These are phyloP conservation scores for Kappamyces sp. DNA, from an alignment of 192 early-diverging fungal genomes.

Conservation along the genomic window DNA sequence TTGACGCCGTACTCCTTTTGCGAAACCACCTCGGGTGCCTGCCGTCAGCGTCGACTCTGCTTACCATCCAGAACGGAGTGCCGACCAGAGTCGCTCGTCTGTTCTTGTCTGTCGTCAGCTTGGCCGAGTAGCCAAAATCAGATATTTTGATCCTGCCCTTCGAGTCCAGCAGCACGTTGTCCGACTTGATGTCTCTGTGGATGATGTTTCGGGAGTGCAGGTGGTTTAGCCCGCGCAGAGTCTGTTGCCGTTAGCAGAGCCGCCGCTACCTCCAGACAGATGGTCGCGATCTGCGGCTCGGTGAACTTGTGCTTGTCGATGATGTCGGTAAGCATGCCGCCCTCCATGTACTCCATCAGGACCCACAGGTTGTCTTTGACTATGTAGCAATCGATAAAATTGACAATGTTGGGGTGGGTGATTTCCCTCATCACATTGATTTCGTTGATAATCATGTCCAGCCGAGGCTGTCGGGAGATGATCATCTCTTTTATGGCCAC, in stretches of 20 bases:
- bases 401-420: slow-evolving; percentile 94
- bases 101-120: slow-evolving; percentile 55
- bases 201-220: slow-evolving; percentile 70
- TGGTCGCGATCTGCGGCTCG: slow-evolving; percentile 75
- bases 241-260: slow-evolving; percentile 29
- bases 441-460: slow-evolving; percentile 70
- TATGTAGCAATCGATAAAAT: slow-evolving; percentile 88
- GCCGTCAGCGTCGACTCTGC: too few relatives aligned
- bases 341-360: slow-evolving; percentile 99
- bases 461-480: slow-evolving; percentile 47
- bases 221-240: slow-evolving; percentile 64
- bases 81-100: slow-evolving; percentile 76
- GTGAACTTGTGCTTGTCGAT: slow-evolving; percentile 86
- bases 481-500: slow-evolving; percentile 64
- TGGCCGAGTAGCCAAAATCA: slow-evolving; percentile 84
- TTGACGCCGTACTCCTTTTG: slow-evolving; percentile 44
- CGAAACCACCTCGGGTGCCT: slow-evolving; percentile 47
- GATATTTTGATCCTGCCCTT: slow-evolving; percentile 65
- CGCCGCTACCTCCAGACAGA: slow-evolving; percentile 55
- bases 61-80: slow-evolving; percentile 48
- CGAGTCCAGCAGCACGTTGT: slow-evolving; percentile 76
- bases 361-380: slow-evolving; percentile 92
- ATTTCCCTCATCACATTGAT: slow-evolving; percentile 81
- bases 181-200: slow-evolving; percentile 83
- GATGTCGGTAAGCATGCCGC: slow-evolving; percentile 92